Evolutionary conservation across 1,284 basidiomycete species (phyloP).

Genomic region (Cutaneotrichosporon sp.): DNA sequence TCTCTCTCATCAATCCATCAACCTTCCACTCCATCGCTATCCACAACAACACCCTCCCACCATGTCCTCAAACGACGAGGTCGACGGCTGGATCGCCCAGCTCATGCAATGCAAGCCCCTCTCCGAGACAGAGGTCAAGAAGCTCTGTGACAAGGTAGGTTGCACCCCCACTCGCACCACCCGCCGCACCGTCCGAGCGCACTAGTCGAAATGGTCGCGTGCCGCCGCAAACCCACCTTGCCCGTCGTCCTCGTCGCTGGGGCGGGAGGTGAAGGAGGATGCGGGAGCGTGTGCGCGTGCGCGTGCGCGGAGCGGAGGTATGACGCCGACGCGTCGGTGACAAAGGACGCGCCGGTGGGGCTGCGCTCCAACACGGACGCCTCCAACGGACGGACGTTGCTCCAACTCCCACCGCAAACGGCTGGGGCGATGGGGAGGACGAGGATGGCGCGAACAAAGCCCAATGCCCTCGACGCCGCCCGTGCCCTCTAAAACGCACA

Average conservation of each 20-base stretch:
- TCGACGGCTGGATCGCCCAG: constrained; percentile 92
- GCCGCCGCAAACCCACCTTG: neutral
- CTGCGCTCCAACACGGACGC: too few species aligned
- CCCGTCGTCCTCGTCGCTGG: too few species aligned
- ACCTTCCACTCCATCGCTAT: neutral
- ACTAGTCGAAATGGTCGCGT: too few species aligned
- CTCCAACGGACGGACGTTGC: too few species aligned
- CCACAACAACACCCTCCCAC: constrained; percentile 6
- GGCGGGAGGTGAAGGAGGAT: too few species aligned
- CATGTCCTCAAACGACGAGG: constrained; percentile 49
- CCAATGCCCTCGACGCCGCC: neutral
- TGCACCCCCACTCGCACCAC: neutral
- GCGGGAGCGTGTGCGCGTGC: too few species aligned
- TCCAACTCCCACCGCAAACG: neutral
- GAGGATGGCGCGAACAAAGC: neutral
- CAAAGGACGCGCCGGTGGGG: too few species aligned
- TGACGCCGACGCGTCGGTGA: too few species aligned
- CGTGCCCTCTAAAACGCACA: neutral
- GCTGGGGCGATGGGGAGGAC: neutral
- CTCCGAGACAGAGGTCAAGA: constrained; percentile 93
- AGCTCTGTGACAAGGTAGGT: constrained; percentile 96
- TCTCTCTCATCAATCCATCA: neutral
- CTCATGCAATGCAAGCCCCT: constrained; percentile 98
- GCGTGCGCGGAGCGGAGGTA: too few species aligned
- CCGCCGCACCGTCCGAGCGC: too few species aligned